phyloP scores from a whole-genome alignment of 805 yeast genomes.

The Kuraishia floccosa region DNA sequence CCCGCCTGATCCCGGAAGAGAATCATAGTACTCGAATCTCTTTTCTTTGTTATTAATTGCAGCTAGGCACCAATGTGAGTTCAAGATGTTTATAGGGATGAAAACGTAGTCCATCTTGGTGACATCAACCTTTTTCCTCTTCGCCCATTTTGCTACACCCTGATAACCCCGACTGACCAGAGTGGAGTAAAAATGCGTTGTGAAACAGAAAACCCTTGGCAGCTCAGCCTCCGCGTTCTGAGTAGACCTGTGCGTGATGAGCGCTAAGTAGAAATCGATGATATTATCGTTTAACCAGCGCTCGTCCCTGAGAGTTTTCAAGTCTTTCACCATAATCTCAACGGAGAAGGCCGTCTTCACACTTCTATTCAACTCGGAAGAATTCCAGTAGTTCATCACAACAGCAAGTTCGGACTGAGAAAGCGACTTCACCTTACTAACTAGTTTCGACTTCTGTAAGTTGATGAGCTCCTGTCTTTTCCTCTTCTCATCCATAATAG shows the following conservation, averaged over 20 bases:
- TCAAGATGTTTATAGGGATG: slow-evolving; percentile 76
- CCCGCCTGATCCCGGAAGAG: slow-evolving; percentile 42
- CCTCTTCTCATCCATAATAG: slow-evolving; percentile 28
- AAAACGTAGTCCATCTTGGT: slow-evolving; percentile 53
- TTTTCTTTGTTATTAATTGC: slow-evolving; percentile 53
- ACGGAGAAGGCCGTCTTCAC: slow-evolving; percentile 30
- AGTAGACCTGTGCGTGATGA: slow-evolving; percentile 33
- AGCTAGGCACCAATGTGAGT: slow-evolving; percentile 89
- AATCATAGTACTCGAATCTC: slow-evolving; percentile 66
- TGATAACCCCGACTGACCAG: slow-evolving; percentile 62
- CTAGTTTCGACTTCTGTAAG: slow-evolving; percentile 22
- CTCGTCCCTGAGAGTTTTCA: slow-evolving; percentile 57
- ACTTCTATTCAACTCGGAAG: slow-evolving; percentile 11
- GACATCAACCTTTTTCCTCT: slow-evolving; percentile 58
- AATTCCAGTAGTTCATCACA: slow-evolving; percentile 22
- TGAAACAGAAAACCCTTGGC: slow-evolving; percentile 53
- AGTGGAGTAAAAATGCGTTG: slow-evolving; percentile 80
- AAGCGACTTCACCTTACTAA: slow-evolving; percentile 20
- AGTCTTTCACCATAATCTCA: slow-evolving; percentile 55
- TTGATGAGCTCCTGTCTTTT: slow-evolving; percentile 21
- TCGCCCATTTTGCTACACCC: slow-evolving; percentile 81
- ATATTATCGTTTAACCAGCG: slow-evolving; percentile 88
- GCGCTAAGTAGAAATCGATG: slow-evolving; percentile 67
- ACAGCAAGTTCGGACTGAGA: slow-evolving; percentile 15
- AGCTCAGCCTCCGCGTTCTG: slow-evolving; percentile 5